Evolutionary conservation across 148 eudicot genomes (phyloP).

Genomic region (Rhododendron henanense): DNA sequence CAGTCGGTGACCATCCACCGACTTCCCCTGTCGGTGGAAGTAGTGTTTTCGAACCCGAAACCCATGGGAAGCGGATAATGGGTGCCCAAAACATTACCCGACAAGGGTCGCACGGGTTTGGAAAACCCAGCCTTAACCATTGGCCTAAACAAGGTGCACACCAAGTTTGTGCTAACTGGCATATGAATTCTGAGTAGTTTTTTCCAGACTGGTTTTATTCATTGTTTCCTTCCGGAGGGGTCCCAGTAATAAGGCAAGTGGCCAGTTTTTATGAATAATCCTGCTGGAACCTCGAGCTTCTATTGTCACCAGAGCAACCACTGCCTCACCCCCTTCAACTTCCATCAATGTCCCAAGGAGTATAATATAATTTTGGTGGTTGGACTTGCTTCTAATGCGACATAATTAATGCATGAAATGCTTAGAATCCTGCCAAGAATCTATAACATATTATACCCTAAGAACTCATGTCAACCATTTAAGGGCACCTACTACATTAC

Average conservation of each 20-base stretch:
- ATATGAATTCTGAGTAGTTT: background rate
- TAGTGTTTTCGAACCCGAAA: no score
- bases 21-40: no score
- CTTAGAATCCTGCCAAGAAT: background rate
- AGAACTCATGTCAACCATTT: background rate
- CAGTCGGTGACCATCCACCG: no score
- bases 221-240: background rate
- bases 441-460: background rate
- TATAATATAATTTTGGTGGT: background rate
- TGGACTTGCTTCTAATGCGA: background rate
- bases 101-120: no score
- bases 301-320: background rate
- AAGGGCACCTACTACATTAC: background rate
- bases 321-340: background rate
- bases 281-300: constrained; percentile 5
- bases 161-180: no score
- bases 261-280: background rate
- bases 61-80: no score
- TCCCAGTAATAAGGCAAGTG: background rate
- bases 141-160: no score
- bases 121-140: no score
- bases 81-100: no score
- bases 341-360: background rate
- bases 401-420: background rate
- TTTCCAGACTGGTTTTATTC: constrained; percentile 8